phyloP scores from a whole-genome alignment of 1,284 basidiomycete genomes.

The Leccinum variabile region DNA sequence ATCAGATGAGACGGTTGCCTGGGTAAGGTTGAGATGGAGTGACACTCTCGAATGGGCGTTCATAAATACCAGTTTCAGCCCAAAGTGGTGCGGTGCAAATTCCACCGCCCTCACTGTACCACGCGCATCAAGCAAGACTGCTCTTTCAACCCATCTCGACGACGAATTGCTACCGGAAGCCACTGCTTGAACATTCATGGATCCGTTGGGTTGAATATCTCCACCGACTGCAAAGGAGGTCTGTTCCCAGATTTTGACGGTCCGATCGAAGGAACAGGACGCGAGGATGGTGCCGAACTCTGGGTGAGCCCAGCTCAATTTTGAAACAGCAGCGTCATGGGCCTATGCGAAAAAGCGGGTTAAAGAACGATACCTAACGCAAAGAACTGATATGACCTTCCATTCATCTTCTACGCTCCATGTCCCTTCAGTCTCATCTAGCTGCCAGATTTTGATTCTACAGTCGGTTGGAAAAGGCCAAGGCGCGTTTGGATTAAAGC shows the following conservation, averaged over 20 bases:
- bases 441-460: conserved; percentile 78
- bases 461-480: conserved; percentile 9
- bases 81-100: conserved; percentile 84
- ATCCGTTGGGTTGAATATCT: conserved; percentile 36
- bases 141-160: conserved; percentile 74
- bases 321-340: conserved; percentile 83
- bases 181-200: conserved; percentile 21
- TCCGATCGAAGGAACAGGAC: conserved; percentile 84
- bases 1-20: conserved; percentile 89
- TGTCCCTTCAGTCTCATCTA: conserved; percentile 65
- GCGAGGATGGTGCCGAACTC: conserved; percentile 85
- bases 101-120: conserved; percentile 83
- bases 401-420: conserved; percentile 84
- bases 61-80: conserved; percentile 75
- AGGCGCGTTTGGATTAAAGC: conserved; percentile 12
- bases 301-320: conserved; percentile 86
- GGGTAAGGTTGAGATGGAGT: conserved; percentile 4
- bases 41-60: not conserved
- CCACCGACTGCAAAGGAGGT: conserved; percentile 37
- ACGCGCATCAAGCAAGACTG: conserved; percentile 77
- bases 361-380: not conserved
- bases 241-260: conserved; percentile 90
- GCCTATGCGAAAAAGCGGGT: conserved; percentile 50
- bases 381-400: conserved; percentile 59
- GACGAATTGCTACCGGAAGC: conserved; percentile 33